A percentile compares a stretch with the other conserved stretches of the same genome.
Conservation (phyloP, 2,329 filamentous ascomycete genomes). For the Colletotrichum lentis region DNA sequence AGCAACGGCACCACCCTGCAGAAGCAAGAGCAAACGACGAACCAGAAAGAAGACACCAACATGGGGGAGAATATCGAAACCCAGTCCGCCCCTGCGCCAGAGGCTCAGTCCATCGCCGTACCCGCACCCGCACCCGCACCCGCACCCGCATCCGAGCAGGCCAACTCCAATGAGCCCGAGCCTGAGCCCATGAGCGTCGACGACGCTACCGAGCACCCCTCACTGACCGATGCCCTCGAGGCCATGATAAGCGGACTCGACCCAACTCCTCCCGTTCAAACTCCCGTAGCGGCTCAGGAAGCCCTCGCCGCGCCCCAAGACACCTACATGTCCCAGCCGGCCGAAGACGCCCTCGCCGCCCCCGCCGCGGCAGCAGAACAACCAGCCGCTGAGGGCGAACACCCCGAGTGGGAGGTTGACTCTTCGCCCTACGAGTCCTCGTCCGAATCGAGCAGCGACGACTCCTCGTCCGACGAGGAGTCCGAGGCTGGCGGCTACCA, state of each 20-base stretch:
- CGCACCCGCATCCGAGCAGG: not conserved
- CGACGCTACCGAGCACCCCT: conserved; percentile 48
- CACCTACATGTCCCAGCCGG: conserved; percentile 11
- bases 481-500: conserved; percentile 69
- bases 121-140: too few relatives aligned
- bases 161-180: conserved; percentile 40
- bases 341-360: not conserved
- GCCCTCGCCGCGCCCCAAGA: not conserved
- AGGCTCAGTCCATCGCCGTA: conserved; percentile 22
- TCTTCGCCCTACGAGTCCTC: conserved; percentile 79
- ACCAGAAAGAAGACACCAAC: conserved; percentile 18
- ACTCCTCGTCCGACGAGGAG: conserved; percentile 65
- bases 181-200: conserved; percentile 51
- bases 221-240: conserved; percentile 54
- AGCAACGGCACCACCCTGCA: not conserved
- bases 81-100: not conserved
- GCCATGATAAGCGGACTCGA: conserved; percentile 54
- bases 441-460: conserved; percentile 65
- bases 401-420: conserved; percentile 86
- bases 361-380: conserved; percentile 4
- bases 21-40: not conserved
- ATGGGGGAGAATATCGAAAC: conserved; percentile 22
- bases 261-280: conserved; percentile 10
- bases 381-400: conserved; percentile 48
- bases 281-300: not conserved